phyloP scores from a whole-genome alignment of 768 basidiomycete genomes.

The Mycena albidolilacea region DNA sequence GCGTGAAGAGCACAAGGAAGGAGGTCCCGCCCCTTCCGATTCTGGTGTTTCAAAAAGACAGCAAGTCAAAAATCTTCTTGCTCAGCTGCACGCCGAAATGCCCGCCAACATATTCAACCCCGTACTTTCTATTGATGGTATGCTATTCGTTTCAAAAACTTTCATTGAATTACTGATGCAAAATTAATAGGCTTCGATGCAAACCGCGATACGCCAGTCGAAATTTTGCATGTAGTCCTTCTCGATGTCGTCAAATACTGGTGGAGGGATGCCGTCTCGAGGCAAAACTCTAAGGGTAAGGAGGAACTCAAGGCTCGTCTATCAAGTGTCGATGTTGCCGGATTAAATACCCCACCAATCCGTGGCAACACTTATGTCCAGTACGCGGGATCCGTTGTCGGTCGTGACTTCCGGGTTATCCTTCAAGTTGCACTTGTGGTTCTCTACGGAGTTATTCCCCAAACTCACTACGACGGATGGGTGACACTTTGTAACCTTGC shows the following conservation, averaged over 20 bases:
- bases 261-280: conserved; percentile 38
- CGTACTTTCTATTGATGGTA: background rate
- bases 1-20: conserved; percentile 14
- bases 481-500: conserved; percentile 44
- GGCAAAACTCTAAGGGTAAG: conserved; percentile 4
- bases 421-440: conserved; percentile 43
- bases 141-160: background rate
- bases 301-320: conserved; percentile 41
- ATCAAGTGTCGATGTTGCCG: conserved; percentile 45
- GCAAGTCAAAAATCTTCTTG: conserved; percentile 10
- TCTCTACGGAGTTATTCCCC: conserved; percentile 1
- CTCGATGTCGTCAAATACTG: conserved; percentile 44
- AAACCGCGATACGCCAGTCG: conserved; percentile 39
- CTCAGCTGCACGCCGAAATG: conserved; percentile 2
- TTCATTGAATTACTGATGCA: background rate
- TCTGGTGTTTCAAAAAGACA: background rate
- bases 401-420: conserved; percentile 49
- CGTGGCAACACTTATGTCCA: conserved; percentile 52
- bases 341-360: conserved; percentile 29
- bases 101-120: conserved; percentile 10
- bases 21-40: background rate
- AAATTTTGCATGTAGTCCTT: conserved; percentile 43
- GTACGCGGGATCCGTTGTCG: conserved; percentile 56
- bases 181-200: conserved; percentile 40
- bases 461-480: conserved; percentile 39